phyloP scores from a whole-genome alignment of 352 stramenopile species.

The Lagenidium sp. region DNA sequence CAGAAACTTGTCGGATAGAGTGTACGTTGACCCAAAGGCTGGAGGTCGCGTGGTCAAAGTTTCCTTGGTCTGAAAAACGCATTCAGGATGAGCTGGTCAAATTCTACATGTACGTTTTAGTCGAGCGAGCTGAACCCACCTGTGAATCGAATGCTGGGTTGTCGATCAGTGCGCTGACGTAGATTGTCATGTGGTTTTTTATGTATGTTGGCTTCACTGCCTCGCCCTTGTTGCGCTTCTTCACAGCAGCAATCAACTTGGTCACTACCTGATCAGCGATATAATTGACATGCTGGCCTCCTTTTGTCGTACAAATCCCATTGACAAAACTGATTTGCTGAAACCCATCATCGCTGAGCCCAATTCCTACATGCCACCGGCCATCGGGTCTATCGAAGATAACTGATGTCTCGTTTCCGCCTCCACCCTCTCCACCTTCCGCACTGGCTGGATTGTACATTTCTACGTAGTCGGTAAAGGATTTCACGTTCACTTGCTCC shows the following conservation, averaged over 20 bases:
- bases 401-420: conserved; percentile 31
- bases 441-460: conserved; percentile 65
- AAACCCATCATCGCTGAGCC: conserved; percentile 89
- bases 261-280: conserved; percentile 87
- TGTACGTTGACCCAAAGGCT: conserved; percentile 82
- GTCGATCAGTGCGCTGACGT: conserved; percentile 95
- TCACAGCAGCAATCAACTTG: conserved; percentile 86
- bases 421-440: conserved; percentile 16
- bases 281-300: conserved; percentile 94
- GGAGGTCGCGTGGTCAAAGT: conserved; percentile 87
- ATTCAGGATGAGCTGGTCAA: no score
- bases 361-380: conserved; percentile 93
- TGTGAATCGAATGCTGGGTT: conserved; percentile 98
- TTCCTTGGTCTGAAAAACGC: conserved; percentile 93
- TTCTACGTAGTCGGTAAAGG: conserved; percentile 92
- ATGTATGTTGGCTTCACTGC: conserved; percentile 92
- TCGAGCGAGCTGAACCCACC: conserved; percentile 17
- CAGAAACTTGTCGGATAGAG: conserved; percentile 82
- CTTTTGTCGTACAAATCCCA: conserved; percentile 94
- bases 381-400: conserved; percentile 92
- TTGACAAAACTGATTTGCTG: conserved; percentile 98
- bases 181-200: conserved; percentile 95
- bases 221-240: conserved; percentile 92
- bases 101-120: background rate
- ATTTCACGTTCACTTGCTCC: conserved; percentile 87